Percentiles rank a stretch among this genome's conserved stretches.
Evolutionary conservation across 306 rosid genomes (phyloP).

Genomic region (Prunus campanulata): DNA sequence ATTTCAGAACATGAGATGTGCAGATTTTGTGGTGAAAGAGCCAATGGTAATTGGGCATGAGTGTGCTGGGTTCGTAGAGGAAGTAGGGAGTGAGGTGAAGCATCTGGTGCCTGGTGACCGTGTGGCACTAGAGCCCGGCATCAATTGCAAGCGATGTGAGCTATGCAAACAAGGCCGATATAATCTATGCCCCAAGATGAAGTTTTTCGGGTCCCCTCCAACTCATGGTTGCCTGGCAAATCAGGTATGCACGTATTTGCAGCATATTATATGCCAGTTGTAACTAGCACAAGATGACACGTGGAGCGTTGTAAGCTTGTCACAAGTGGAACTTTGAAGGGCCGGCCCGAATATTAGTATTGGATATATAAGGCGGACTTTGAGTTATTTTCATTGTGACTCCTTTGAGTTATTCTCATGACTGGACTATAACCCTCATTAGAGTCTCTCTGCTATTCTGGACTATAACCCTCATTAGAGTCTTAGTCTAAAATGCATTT

Average conservation of each 20-base stretch:
- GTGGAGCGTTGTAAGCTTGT: too few relatives aligned
- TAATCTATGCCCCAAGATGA: slow-evolving; percentile 46
- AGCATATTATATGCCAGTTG: background rate
- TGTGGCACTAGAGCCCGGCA: slow-evolving; percentile 48
- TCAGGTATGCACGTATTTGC: slow-evolving; percentile 12
- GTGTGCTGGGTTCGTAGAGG: slow-evolving; percentile 47
- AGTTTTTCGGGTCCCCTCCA: slow-evolving; percentile 42
- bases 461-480: too few relatives aligned
- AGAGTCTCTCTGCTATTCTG: too few relatives aligned
- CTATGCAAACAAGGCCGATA: slow-evolving; percentile 39
- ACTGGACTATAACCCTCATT: too few relatives aligned
- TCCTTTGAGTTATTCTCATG: too few relatives aligned
- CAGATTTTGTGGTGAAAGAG: slow-evolving; percentile 35
- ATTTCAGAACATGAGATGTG: slow-evolving; percentile 42
- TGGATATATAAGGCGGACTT: too few relatives aligned
- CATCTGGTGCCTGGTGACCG: slow-evolving; percentile 36
- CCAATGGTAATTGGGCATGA: slow-evolving; percentile 55
- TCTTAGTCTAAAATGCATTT: too few relatives aligned
- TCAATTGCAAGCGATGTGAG: slow-evolving; percentile 37
- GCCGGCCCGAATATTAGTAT: too few relatives aligned
- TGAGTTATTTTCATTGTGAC: too few relatives aligned
- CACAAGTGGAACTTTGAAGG: too few relatives aligned
- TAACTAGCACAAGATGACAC: background rate
- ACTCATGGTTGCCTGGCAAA: slow-evolving; percentile 42
- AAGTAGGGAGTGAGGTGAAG: slow-evolving; percentile 37